A percentile compares a stretch with the other conserved stretches of the same genome.
Evolutionary conservation across 2,329 filamentous ascomycete genomes (phyloP).

Genomic region (Pestalotiopsis sp.): DNA sequence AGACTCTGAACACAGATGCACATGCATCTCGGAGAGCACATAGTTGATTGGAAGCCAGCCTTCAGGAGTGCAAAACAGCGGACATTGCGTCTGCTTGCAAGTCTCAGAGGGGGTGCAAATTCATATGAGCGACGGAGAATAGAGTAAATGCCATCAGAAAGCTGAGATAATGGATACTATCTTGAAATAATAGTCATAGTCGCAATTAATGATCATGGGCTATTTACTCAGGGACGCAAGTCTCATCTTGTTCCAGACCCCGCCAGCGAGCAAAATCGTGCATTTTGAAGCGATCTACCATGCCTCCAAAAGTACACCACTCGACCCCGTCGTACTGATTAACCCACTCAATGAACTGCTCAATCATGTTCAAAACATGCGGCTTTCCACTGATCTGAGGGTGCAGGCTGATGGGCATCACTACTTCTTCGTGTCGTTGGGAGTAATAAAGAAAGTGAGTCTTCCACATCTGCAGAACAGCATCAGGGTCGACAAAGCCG

Average conservation of each 20-base stretch:
- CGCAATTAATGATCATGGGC: neutral
- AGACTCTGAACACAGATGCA: too few species aligned
- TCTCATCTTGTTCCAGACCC: neutral
- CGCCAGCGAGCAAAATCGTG: neutral
- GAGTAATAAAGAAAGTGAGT: slow-evolving; percentile 48
- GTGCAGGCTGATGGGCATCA: slow-evolving; percentile 49
- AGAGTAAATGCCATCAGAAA: too few species aligned
- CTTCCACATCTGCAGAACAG: slow-evolving; percentile 44
- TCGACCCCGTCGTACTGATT: slow-evolving; percentile 45
- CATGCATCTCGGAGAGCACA: too few species aligned
- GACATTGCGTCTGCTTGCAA: too few species aligned
- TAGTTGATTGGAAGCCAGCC: too few species aligned
- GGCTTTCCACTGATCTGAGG: slow-evolving; percentile 49
- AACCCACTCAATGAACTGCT: slow-evolving; percentile 46
- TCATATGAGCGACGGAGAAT: too few species aligned
- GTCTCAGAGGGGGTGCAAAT: too few species aligned
- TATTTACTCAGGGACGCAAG: neutral
- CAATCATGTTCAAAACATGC: slow-evolving; percentile 47
- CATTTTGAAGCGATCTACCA: slow-evolving; percentile 14
- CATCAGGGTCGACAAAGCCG: slow-evolving; percentile 42
- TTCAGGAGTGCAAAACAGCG: too few species aligned
- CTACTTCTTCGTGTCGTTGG: slow-evolving; percentile 44
- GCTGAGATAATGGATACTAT: too few species aligned
- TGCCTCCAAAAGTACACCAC: slow-evolving; percentile 22
- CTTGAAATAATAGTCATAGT: neutral